Evolutionary conservation across 441 rosid genomes (phyloP).

Genomic region (Lepidium campestre): DNA sequence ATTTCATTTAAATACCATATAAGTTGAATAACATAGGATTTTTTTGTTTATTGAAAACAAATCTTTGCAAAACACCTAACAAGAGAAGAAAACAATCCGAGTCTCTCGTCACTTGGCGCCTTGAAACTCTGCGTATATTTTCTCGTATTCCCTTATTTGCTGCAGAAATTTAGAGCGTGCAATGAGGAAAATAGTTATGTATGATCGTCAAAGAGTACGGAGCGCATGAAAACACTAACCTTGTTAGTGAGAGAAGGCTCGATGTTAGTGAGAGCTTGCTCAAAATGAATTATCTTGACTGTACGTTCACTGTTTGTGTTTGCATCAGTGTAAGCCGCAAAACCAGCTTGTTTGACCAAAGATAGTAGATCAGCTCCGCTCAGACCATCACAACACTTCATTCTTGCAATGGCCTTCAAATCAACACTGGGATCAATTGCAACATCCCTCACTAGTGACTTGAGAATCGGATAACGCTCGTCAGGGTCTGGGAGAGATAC

Average conservation of each 20-base stretch:
- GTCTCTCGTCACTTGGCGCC: no score
- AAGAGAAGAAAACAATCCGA: no score
- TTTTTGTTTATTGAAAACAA: no score
- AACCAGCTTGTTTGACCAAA: slow-evolving; percentile 54
- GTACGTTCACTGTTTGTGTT: slow-evolving; percentile 15
- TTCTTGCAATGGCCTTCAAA: slow-evolving; percentile 38
- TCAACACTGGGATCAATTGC: slow-evolving; percentile 56
- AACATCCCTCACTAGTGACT: slow-evolving; percentile 50
- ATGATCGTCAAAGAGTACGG: no score
- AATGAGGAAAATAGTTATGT: no score
- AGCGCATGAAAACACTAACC: no score
- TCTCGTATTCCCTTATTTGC: no score
- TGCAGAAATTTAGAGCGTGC: no score
- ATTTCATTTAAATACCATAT: no score
- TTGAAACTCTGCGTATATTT: no score
- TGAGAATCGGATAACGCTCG: slow-evolving; percentile 58
- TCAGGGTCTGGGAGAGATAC: slow-evolving; percentile 59
- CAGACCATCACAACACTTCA: slow-evolving; percentile 51
- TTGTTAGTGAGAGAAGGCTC: slow-evolving; percentile 45
- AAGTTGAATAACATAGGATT: no score
- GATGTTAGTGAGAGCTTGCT: slow-evolving; percentile 39
- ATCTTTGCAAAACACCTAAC: no score
- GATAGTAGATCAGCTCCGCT: slow-evolving; percentile 70
- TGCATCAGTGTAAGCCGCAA: slow-evolving; percentile 44
- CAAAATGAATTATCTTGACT: slow-evolving; percentile 52